Evolutionary conservation across 306 rosid genomes (phyloP).

Genomic region (Mimosa pudica): DNA sequence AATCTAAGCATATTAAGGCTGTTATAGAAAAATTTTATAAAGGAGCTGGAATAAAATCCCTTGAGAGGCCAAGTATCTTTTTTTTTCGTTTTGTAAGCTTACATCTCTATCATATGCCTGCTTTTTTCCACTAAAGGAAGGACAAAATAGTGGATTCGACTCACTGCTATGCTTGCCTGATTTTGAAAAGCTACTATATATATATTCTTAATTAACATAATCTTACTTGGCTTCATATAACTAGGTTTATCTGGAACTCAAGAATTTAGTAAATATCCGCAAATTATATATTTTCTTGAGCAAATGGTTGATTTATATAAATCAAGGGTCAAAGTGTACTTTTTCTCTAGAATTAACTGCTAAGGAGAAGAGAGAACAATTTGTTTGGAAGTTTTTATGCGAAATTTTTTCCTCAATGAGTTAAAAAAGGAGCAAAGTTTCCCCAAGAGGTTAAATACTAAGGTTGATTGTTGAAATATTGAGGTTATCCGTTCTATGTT

Average conservation of each 20-base stretch:
- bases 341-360: too few relatives aligned
- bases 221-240: neutral
- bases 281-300: neutral
- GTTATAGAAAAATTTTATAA: slow-evolving; percentile 84
- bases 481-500: too few relatives aligned
- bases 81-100: slow-evolving; percentile 49
- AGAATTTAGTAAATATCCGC: neutral
- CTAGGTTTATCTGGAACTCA: neutral
- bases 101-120: slow-evolving; percentile 52
- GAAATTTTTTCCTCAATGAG: too few relatives aligned
- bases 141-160: neutral
- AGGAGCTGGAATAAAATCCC: slow-evolving; percentile 71
- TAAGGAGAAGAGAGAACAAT: too few relatives aligned
- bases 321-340: neutral
- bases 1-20: slow-evolving; percentile 67
- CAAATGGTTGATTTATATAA: neutral
- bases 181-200: neutral
- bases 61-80: slow-evolving; percentile 81
- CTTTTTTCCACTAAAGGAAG: neutral
- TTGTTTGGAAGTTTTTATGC: too few relatives aligned
- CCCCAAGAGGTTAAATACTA: too few relatives aligned
- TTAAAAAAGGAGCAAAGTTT: too few relatives aligned
- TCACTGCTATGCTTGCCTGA: neutral
- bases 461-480: too few relatives aligned
- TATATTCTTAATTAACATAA: neutral